phyloP scores from a whole-genome alignment of 805 yeast genomes.

The Pichia deserticola region DNA sequence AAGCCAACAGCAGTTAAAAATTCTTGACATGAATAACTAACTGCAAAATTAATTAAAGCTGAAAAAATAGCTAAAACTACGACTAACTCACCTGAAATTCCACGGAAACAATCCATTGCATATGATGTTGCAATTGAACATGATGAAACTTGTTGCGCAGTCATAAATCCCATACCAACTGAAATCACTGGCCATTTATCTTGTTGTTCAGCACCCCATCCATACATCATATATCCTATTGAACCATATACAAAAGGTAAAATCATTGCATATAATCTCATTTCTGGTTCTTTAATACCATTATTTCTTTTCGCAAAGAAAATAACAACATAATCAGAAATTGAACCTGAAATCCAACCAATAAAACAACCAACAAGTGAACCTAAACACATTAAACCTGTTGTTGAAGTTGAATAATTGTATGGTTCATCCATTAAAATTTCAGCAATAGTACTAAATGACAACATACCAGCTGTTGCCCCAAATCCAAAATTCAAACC shows the following conservation, averaged over 20 bases:
- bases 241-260: neutral
- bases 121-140: slow-evolving; percentile 1
- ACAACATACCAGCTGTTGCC: neutral
- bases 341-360: neutral
- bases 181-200: neutral
- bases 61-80: neutral
- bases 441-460: slow-evolving; percentile 1
- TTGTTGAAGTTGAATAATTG: neutral
- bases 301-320: neutral
- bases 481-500: neutral
- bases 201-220: neutral
- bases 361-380: neutral
- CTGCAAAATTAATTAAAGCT: neutral
- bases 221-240: neutral
- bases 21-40: slow-evolving; percentile 1
- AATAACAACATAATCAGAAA: neutral
- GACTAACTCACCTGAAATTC: neutral
- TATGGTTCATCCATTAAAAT: slow-evolving; percentile 1
- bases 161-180: neutral
- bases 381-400: slow-evolving; percentile 1
- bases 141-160: neutral
- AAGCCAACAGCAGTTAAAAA: neutral
- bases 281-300: slow-evolving; percentile 2
- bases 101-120: slow-evolving; percentile 2
- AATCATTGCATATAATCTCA: neutral